phyloP scores from a whole-genome alignment of 2,329 filamentous ascomycete genomes.

The Fusarium vanettenii region DNA sequence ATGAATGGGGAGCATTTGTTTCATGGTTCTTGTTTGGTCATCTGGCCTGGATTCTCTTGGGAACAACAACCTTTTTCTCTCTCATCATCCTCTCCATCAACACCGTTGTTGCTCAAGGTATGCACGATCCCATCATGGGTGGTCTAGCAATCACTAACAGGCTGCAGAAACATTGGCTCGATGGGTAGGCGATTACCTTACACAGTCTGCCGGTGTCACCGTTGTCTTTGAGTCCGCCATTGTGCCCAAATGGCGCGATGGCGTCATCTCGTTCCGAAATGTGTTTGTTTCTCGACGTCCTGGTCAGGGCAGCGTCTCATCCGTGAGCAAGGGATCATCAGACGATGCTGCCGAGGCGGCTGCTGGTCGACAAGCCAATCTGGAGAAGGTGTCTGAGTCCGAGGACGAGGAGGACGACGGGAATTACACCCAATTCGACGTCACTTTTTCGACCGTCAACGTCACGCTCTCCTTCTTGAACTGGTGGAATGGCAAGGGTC shows the following conservation, averaged over 20 bases:
- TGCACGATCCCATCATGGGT: constrained; percentile 33
- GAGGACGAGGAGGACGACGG: constrained; percentile 74
- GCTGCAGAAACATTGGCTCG: constrained; percentile 84
- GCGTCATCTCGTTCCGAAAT: constrained; percentile 95
- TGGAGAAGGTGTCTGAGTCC: constrained; percentile 44
- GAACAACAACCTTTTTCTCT: constrained; percentile 97
- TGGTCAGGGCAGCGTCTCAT: constrained; percentile 77
- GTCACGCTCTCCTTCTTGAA: constrained; percentile 98
- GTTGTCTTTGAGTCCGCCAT: constrained; percentile 98
- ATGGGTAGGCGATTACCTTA: constrained; percentile 96
- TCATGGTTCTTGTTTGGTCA: constrained; percentile 97
- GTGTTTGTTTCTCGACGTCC: constrained; percentile 95
- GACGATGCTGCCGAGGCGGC: constrained; percentile 88
- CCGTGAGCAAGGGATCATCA: constrained; percentile 93
- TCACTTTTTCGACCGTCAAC: constrained; percentile 94
- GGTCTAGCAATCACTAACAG: background rate
- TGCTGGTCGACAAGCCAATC: constrained; percentile 68
- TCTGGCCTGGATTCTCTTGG: constrained; percentile 93
- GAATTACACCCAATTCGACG: constrained; percentile 97
- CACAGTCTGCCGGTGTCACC: constrained; percentile 90
- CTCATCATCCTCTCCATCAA: constrained; percentile 91
- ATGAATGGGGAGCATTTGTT: constrained; percentile 93
- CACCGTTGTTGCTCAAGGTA: constrained; percentile 94
- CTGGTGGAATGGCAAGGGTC: constrained; percentile 97
- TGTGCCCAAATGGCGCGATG: constrained; percentile 94